Conservation (phyloP, 116 monocot genomes). For the Phalaenopsis hybrid region DNA sequence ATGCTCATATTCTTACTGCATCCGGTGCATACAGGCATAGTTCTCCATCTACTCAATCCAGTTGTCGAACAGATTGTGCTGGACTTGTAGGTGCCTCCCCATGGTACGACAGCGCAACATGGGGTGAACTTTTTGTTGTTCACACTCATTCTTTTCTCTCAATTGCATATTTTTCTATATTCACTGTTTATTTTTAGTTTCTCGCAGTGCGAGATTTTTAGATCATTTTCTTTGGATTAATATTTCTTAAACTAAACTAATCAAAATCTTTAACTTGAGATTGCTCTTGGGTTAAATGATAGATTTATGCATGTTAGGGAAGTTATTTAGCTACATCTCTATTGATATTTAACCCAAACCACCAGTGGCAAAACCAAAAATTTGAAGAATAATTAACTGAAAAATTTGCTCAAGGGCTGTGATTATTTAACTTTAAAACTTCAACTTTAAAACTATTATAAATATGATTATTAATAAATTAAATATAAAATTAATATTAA, state of each 20-base stretch:
- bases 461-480: too few relatives aligned
- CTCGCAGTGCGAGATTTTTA: not conserved
- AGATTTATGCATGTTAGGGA: not conserved
- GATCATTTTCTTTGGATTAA: too few relatives aligned
- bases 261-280: not conserved
- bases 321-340: not conserved
- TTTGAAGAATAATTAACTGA: too few relatives aligned
- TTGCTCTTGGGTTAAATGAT: not conserved
- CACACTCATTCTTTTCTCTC: too few relatives aligned
- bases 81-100: constrained; percentile 64
- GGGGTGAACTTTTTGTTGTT: not conserved
- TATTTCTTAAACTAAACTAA: not conserved
- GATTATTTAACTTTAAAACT: too few relatives aligned
- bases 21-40: constrained; percentile 68
- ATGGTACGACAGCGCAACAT: constrained; percentile 31
- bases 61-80: constrained; percentile 68
- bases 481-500: too few relatives aligned
- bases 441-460: too few relatives aligned
- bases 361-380: too few relatives aligned
- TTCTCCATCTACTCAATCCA: constrained; percentile 48
- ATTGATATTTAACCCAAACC: not conserved
- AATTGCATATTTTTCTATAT: too few relatives aligned
- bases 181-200: not conserved
- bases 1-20: constrained; percentile 67
- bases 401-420: too few relatives aligned